Conservation (phyloP, 106 monocot genomes). For the Acorus calamus region DNA sequence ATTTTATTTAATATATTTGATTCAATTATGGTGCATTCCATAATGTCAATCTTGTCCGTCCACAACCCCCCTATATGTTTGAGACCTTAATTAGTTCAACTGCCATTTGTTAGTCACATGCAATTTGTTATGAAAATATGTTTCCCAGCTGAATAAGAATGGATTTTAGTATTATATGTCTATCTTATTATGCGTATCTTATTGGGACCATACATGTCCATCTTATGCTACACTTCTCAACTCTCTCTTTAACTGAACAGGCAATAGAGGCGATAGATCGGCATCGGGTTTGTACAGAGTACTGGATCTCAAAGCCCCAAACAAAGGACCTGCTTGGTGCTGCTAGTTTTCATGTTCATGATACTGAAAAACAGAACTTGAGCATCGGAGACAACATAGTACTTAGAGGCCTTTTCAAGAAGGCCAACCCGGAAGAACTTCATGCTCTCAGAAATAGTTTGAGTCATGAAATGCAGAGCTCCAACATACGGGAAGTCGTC, state of each 20-base stretch:
- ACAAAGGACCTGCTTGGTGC: not conserved
- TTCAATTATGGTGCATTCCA: too few species aligned
- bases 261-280: constrained; percentile 47
- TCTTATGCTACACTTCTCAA: not conserved
- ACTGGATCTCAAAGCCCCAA: constrained; percentile 31
- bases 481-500: constrained; percentile 8
- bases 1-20: too few species aligned
- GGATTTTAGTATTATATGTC: too few species aligned
- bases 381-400: constrained; percentile 3
- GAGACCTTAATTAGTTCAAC: too few species aligned
- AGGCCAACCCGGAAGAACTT: constrained; percentile 38
- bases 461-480: constrained; percentile 5
- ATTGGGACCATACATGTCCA: not conserved
- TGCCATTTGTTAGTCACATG: too few species aligned
- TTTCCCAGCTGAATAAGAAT: too few species aligned
- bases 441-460: constrained; percentile 21
- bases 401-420: constrained; percentile 35
- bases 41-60: too few species aligned
- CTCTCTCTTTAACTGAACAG: constrained; percentile 15
- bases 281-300: constrained; percentile 27
- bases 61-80: too few species aligned
- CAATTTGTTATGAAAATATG: too few species aligned
- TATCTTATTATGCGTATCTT: too few species aligned
- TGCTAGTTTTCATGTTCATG: not conserved
- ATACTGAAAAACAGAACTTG: not conserved